A percentile compares a stretch with the other conserved stretches of the same genome.
phyloP scores from a whole-genome alignment of 176 grass and related monocot species.

The Avena insularis region DNA sequence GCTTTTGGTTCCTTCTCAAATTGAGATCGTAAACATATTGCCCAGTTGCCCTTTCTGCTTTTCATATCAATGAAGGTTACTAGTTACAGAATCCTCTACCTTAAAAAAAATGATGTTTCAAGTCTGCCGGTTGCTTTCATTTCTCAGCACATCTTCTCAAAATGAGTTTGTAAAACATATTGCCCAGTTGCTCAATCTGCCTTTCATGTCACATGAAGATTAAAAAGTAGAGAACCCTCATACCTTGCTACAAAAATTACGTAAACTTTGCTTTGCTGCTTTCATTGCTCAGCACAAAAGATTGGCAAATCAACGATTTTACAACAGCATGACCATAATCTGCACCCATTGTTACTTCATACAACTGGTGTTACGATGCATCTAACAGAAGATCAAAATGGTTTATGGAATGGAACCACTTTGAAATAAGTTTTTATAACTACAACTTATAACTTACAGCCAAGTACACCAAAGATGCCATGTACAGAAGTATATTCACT shows the following conservation, averaged over 20 bases:
- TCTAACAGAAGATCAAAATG: background rate
- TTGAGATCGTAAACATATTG: background rate
- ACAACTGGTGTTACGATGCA: background rate
- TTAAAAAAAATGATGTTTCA: background rate
- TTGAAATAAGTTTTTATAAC: background rate
- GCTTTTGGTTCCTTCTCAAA: background rate
- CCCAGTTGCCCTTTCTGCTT: background rate
- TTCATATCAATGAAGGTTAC: no score
- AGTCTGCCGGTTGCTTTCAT: background rate
- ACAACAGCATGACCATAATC: background rate
- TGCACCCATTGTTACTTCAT: background rate
- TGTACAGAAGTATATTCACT: conserved; percentile 25
- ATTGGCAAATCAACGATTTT: background rate
- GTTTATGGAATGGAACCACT: background rate
- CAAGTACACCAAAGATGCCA: conserved; percentile 6
- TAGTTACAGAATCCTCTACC: no score
- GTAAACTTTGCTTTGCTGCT: no score
- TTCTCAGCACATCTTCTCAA: background rate
- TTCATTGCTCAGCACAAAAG: background rate
- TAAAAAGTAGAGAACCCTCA: no score
- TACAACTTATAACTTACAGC: background rate
- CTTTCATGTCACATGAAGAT: no score
- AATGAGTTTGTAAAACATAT: no score
- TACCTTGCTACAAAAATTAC: no score
- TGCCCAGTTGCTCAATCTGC: no score